phyloP scores from a whole-genome alignment of 441 rosid genomes.

The Euphorbia schlechtendalii region DNA sequence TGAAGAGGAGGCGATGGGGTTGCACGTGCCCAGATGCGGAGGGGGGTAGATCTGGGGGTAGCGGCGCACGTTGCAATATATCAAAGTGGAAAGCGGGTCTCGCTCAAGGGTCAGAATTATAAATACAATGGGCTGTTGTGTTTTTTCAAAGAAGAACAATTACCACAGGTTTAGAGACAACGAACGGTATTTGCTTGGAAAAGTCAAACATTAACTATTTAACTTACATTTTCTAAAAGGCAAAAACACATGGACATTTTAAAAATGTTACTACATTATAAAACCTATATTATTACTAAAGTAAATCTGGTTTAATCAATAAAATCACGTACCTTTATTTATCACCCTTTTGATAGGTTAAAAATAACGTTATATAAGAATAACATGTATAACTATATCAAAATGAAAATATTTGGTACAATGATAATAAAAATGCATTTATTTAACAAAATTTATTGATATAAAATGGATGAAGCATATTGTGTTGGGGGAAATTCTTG shows the following conservation, averaged over 20 bases:
- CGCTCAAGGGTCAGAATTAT: neutral
- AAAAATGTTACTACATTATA: no score
- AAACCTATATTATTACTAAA: no score
- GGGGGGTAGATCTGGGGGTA: neutral
- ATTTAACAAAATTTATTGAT: no score
- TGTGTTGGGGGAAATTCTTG: no score
- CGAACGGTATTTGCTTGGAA: neutral
- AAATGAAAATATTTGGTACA: no score
- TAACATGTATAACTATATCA: no score
- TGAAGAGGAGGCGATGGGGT: neutral
- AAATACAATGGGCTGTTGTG: constrained; percentile 14
- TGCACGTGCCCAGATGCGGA: neutral
- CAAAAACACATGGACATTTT: neutral
- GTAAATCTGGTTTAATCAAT: no score
- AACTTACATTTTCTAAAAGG: neutral
- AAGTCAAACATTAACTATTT: neutral
- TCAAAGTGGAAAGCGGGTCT: neutral
- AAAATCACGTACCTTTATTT: no score
- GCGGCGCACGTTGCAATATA: neutral
- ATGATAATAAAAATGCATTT: no score
- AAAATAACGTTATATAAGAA: no score
- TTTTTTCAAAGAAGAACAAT: neutral
- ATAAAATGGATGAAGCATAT: no score
- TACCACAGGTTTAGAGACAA: neutral
- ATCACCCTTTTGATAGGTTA: no score